Evolutionary conservation across 2,329 filamentous ascomycete species (phyloP), one percentile per base, ranked within the genome.

Genomic region (Penicillium sp.): DNA sequence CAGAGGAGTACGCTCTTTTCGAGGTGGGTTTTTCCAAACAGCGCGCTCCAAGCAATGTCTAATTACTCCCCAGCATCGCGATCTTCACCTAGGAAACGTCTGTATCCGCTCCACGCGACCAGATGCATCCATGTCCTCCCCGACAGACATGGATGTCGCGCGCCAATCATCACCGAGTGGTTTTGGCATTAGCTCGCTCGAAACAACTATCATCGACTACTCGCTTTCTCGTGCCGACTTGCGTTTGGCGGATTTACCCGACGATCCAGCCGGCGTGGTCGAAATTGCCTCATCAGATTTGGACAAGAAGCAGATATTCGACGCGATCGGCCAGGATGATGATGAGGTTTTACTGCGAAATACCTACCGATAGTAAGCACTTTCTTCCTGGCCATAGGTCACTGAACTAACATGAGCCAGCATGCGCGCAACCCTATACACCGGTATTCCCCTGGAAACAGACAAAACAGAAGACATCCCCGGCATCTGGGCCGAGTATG

Each of bases 171-270:
- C 59, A 12, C 54, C 57, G 2, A 60, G 70, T 41, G 63, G 63
- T 13, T 62, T 80, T 15, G 69, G 71, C 2, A 68, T 76, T 39
- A 76, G 75, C 10, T 66, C 67, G 1, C 60, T 82, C 3, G 74
- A 79, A 48, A 77, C 77, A 1, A 82, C 79, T 0, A 71, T 83
- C 15, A 83, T 83, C 48, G 79, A 83, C 56, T 83, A 82, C 57
- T 82, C 79, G 1, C 70, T 82, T 23, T 81, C 78, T 1, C 73
- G 79, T n/a, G 77, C 76, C 2, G 68, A 72, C 15, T 62, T 80
- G 41, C 35, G 51, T 6, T 30, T 50, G 7, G 49, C 44, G 3
- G 51, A 58, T 33, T 25, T 48, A 6, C 49, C 45, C 7, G 50
- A 58, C 30, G 50, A 57, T 10, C 27, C 47, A 0, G 40, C 52